Evolutionary conservation across 2,329 filamentous ascomycete species (phyloP).

Genomic region (Trichoderma arundinaceum): DNA sequence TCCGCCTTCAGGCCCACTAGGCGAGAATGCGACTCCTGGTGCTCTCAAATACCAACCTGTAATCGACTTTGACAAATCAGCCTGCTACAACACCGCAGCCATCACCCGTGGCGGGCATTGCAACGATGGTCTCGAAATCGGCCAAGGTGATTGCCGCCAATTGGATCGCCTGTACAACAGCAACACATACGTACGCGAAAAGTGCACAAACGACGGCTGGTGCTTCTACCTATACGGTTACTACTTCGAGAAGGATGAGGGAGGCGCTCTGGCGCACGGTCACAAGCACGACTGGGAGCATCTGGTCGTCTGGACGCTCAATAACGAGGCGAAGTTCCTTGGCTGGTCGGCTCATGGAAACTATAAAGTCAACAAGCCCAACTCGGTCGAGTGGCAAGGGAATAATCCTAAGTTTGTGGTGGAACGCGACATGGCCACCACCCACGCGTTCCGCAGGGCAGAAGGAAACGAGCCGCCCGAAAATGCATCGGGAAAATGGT

Average conservation of each 20-base stretch:
- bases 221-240: slow-evolving; percentile 3
- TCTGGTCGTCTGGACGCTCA: not conserved
- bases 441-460: not conserved
- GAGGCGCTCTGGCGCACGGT: not conserved
- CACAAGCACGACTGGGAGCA: slow-evolving; percentile 6
- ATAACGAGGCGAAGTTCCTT: not conserved
- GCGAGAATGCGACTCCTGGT: slow-evolving; percentile 1
- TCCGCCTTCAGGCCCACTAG: not conserved
- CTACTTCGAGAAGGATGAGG: slow-evolving; percentile 1
- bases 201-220: slow-evolving; percentile 2
- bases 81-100: slow-evolving; percentile 1
- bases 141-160: slow-evolving; percentile 1
- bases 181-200: slow-evolving; percentile 5
- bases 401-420: slow-evolving; percentile 5
- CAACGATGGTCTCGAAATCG: slow-evolving; percentile 3
- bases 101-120: not conserved
- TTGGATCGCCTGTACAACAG: not conserved
- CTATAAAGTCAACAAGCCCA: slow-evolving; percentile 1
- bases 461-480: slow-evolving; percentile 1
- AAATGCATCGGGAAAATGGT: slow-evolving; percentile 1
- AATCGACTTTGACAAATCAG: slow-evolving; percentile 5
- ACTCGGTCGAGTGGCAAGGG: slow-evolving; percentile 1
- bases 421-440: slow-evolving; percentile 2
- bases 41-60: slow-evolving; percentile 1
- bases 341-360: slow-evolving; percentile 3